Base-by-base conservation (phyloP, 179 eudicot genomes). In the Silene vulgaris region DNA sequence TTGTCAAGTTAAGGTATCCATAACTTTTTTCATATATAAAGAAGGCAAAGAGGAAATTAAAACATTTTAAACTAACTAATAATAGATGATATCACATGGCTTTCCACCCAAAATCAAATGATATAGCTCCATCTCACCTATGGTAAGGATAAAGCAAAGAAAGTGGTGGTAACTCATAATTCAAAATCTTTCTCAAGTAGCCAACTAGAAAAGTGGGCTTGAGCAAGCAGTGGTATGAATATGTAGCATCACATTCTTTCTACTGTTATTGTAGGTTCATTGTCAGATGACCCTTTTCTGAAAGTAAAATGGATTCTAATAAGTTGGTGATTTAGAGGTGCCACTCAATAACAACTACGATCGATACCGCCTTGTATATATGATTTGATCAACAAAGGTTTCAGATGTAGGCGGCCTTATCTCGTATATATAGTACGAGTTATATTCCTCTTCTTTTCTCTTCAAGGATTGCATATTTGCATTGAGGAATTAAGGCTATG, bases 51-150 rank as follows among this genome's bases (percentile, higher is more conserved):
- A 29, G 32, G 32, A 29, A 29, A 29, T 29, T 29, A 29, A 29
- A 29, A 29, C 32, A 29, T 29, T 29, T 29, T 29, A 29, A 29
- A 82, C 16, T n/a, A 40, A 40, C 66, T 79, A 81, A 78, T 78
- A 66, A 79, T 78, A 64, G 77, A 77, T 74, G 43, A 54, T 48
- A 48, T 68, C 75, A 78, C 79, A 78, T 82, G 84, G 77, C 52
- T 72, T 75, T 76, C 74, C 56, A 76, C 6, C 40, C 78, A 79
- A 79, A 75, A 75, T 71, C 72, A 81, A 71, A 82, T 71, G 81
- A 75, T 65, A 72, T 64, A 71, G 67, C 75, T 72, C 56, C 54
- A 64, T 83, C 81, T 77, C 65, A 54, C 37, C 60, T 35, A 52
- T 63, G 71, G 57, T 52, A 61, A 54, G 67, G 71, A 61, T 66